Percentiles rank a stretch among this genome's conserved stretches.
phyloP scores from a whole-genome alignment of 345 rosid species.

The Eucalyptus pauciflora region DNA sequence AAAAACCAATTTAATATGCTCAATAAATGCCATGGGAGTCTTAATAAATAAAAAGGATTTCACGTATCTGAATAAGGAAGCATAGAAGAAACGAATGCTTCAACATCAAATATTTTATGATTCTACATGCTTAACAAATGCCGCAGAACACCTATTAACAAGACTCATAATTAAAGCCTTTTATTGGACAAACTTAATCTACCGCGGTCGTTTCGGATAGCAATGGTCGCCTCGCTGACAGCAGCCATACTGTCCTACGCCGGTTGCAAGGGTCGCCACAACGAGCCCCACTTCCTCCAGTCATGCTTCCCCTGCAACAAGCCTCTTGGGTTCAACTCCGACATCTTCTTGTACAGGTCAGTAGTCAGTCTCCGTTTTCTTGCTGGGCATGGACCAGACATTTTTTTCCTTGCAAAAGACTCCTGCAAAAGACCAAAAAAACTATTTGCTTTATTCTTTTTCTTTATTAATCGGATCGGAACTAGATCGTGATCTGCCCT shows the following conservation, averaged over 20 bases:
- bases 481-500: background rate
- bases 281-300: background rate
- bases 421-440: too few relatives aligned
- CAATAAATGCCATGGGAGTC: background rate
- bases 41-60: background rate
- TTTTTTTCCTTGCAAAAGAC: background rate
- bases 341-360: background rate
- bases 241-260: background rate
- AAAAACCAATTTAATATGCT: rapidly evolving
- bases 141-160: background rate
- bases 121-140: background rate
- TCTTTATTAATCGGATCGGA: background rate
- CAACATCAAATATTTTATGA: too few relatives aligned
- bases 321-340: background rate
- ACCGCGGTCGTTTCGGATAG: too few relatives aligned
- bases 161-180: background rate
- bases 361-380: background rate
- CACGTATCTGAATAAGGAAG: background rate
- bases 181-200: too few relatives aligned
- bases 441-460: background rate
- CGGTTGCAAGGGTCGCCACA: background rate
- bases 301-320: background rate
- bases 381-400: background rate
- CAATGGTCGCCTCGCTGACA: too few relatives aligned
- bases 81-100: too few relatives aligned